Base-by-base conservation (phyloP, 2,329 filamentous ascomycete species). In the Trichoderma arundinaceum region DNA sequence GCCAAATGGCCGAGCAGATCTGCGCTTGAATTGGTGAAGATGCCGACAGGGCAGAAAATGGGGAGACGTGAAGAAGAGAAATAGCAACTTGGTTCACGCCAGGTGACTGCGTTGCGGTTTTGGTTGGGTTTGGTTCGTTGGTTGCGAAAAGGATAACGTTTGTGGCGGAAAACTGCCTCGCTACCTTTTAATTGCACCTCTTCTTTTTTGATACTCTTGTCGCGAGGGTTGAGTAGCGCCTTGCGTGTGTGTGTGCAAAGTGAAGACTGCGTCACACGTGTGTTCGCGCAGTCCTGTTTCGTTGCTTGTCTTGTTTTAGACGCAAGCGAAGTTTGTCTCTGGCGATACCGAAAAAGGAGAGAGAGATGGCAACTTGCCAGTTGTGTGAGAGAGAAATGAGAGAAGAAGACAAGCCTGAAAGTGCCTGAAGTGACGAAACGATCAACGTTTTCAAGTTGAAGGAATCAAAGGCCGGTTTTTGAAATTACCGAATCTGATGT, bases 401-500 rank as follows among this genome's bases (percentile, higher is more conserved):
- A 46, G 12, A 52, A 53, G 35, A 61, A 32, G 12, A 33, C 32
- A 48, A 44, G 39, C 22, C 10, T n/a, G 33, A n/a, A 35, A 43
- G 43, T 28, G 59, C 41, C 9, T 17, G 41, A 19, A 41, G 28
- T 19, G 28, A 62, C 9, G 9, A 64, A 64, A 64, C 61, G 61
- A 44, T 64, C 61, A 64, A 64, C 61, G 61, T 64, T 57, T 64
- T 43, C 58, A 62, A 38, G 59, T 46, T 7, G 48, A 53, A 62
- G 38, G n/a, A 53, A 62, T 44, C 59, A 62, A 53, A 62, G 48
- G 59, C 38, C 22, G 10, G 19, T 49, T 43, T 33, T 53, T 13
- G 38, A 41, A 28, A 62, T 22, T 44, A n/a, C 46, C 49, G 59
- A 53, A 43, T 35, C 38, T 53, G 17, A 32, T 35, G 59, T 41